Conservation (phyloP, 306 rosid species). For the Cercis canadensis region DNA sequence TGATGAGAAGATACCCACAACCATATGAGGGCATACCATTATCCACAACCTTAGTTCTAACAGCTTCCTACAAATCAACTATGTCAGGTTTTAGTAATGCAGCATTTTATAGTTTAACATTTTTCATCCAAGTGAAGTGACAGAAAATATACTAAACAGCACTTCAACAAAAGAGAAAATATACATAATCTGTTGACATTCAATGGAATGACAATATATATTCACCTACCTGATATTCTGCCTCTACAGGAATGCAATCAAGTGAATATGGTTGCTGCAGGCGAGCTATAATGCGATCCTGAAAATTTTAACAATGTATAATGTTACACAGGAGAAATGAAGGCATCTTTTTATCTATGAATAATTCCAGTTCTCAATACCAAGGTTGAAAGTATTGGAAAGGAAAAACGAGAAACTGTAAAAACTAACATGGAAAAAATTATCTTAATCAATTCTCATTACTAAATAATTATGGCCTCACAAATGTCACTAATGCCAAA, state of each 20-base stretch:
- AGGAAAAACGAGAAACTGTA: too few relatives aligned
- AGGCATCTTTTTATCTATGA: slow-evolving; percentile 14
- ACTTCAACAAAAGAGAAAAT: slow-evolving; percentile 6
- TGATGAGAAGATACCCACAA: neutral
- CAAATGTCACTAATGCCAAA: too few relatives aligned
- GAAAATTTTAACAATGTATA: slow-evolving; percentile 39
- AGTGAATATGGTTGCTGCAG: slow-evolving; percentile 97
- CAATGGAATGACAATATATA: neutral
- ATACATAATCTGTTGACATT: neutral
- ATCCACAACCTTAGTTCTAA: slow-evolving; percentile 6
- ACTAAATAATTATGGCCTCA: too few relatives aligned
- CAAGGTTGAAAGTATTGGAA: too few relatives aligned
- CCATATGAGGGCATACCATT: neutral
- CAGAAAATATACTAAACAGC: neutral
- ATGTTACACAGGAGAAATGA: neutral
- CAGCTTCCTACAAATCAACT: neutral
- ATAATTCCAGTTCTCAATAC: too few relatives aligned
- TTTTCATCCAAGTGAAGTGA: slow-evolving; percentile 2
- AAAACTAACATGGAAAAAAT: too few relatives aligned
- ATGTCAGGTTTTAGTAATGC: neutral
- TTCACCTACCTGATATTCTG: slow-evolving; percentile 87
- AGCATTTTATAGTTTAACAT: slow-evolving; percentile 23
- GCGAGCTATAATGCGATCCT: slow-evolving; percentile 97
- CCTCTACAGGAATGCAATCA: slow-evolving; percentile 98
- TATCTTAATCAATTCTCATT: too few relatives aligned